These are phyloP conservation scores for Aurifilum marmelostoma DNA, from an alignment of 2,329 filamentous ascomycete genomes.

Conservation along the genomic window DNA sequence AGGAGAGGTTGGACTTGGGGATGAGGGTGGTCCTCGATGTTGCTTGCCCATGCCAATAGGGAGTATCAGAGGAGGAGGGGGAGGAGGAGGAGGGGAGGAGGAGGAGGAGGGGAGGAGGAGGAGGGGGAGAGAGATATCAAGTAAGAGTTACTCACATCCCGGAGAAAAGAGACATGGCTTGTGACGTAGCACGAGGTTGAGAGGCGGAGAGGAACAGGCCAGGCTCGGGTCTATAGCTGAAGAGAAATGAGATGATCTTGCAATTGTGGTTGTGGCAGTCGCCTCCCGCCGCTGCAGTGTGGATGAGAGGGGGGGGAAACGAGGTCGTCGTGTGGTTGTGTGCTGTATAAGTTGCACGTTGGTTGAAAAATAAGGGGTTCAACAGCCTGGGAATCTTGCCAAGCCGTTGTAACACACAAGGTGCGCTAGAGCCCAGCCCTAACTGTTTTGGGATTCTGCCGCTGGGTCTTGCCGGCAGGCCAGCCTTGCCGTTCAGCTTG, in stretches of 20 bases:
- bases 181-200: conserved; percentile 23
- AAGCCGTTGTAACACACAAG: conserved; percentile 14
- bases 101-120: conserved; percentile 7
- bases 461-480: conserved; percentile 3
- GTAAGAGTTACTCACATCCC: conserved; percentile 57
- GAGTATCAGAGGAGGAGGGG: conserved; percentile 7
- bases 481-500: conserved; percentile 11
- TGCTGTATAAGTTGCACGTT: conserved; percentile 13
- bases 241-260: neutral
- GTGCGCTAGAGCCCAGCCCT: conserved; percentile 9
- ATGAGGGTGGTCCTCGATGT: neutral
- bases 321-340: conserved; percentile 10
- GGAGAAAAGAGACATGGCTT: conserved; percentile 62
- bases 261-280: neutral
- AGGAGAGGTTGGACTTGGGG: neutral
- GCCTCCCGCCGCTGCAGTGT: conserved; percentile 3
- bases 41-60: neutral
- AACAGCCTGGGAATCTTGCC: conserved; percentile 14
- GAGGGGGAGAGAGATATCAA: conserved; percentile 15
- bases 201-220: neutral
- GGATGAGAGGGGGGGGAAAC: neutral
- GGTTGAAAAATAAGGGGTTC: conserved; percentile 17
- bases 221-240: neutral
- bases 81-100: conserved; percentile 8
- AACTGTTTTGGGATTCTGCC: conserved; percentile 8